Base-by-base conservation (phyloP, 2,329 filamentous ascomycete genomes). In the Colletotrichum sp. region DNA sequence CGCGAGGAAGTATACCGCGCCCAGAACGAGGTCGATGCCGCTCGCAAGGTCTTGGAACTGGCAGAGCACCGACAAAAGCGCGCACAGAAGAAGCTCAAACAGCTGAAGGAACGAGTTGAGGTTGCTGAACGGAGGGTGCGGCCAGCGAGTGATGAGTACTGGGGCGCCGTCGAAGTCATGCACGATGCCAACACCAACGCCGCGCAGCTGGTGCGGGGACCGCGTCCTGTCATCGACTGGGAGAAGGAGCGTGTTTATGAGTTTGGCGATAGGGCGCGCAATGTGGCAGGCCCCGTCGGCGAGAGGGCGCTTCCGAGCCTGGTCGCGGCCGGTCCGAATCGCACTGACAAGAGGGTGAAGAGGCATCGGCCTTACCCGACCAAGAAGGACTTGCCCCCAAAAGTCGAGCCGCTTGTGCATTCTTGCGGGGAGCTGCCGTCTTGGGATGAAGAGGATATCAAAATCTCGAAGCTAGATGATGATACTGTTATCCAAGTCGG, bases 81-180 rank as follows among this genome's bases (percentile, higher is more conserved):
- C 43, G 18, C 10, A 0, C n/a, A 48, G n/a, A 21, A 12, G n/a
- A 48, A 48, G 10, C 1, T 7, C 43, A 13, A 48, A 13, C 43
- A 48, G 43, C 18, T 48, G 1, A 21, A n/a, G 10, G 3, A 7
- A 2, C n/a, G n/a, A 0, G 1, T 3, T 7, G 43, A 48, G 5
- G 1, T 48, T 3, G n/a, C 43, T 1, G 43, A 48, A 48, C 9
- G 43, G n/a, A 0, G 1, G 43, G 10, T 48, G 4, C 0, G 6
- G 4, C 43, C 10, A 7, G 43, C 43, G 2, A 12, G 3, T 1
- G 43, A 48, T 0, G n/a, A 21, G 6, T 21, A 48, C 10, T 21
- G 5, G 18, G 10, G 43, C 3, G 43, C 43, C 3, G 10, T 3
- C 5, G 10, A 48, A 6, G 43, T 48, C 1, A 48, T 48, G 43